These are phyloP conservation scores for Leptographium procerum DNA, from an alignment of 2,329 filamentous ascomycete species.

Conservation along the genomic window DNA sequence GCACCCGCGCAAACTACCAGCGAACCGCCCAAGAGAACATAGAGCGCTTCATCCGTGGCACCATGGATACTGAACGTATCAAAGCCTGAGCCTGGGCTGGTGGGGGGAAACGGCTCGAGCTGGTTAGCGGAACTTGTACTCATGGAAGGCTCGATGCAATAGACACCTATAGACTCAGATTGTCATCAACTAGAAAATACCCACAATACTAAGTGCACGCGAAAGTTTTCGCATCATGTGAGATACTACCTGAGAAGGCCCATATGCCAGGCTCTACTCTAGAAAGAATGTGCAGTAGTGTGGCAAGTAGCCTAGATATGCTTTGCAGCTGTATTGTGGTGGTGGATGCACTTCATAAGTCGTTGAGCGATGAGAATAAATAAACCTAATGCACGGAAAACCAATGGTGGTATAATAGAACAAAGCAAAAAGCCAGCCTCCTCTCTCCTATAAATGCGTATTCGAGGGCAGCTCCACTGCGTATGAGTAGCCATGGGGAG, in stretches of 20 bases:
- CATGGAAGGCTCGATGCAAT: neutral
- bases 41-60: slow-evolving; percentile 8
- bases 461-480: neutral
- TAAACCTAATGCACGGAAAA: neutral
- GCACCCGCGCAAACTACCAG: slow-evolving; percentile 13
- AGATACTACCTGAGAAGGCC: too few species aligned
- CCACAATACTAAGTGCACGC: too few species aligned
- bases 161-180: too few species aligned
- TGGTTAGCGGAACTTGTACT: too few species aligned
- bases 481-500: neutral
- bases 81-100: neutral
- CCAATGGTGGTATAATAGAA: neutral
- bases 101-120: too few species aligned
- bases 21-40: slow-evolving; percentile 11
- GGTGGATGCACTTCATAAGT: too few species aligned
- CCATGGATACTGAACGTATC: neutral
- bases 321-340: too few species aligned
- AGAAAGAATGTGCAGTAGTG: too few species aligned
- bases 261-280: too few species aligned
- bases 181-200: too few species aligned
- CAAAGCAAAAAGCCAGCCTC: neutral
- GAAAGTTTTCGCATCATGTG: too few species aligned
- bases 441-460: neutral
- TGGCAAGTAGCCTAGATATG: too few species aligned
- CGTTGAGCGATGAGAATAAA: neutral